Base-by-base conservation (phyloP, 768 basidiomycete genomes). In the Pholiota molesta region DNA sequence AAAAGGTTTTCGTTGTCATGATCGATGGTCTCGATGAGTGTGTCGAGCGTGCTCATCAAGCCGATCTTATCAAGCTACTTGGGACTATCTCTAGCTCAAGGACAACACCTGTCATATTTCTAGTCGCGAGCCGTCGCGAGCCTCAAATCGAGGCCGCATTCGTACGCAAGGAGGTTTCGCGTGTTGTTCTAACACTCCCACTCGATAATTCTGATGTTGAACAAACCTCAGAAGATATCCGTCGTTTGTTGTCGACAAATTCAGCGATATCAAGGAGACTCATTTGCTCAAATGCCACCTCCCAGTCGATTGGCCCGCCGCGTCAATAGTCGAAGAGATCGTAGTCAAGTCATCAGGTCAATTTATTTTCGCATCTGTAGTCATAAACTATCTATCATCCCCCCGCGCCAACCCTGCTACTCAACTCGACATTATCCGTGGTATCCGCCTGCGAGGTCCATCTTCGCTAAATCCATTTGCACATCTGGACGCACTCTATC, bases 361-460 rank as follows among this genome's bases (percentile, higher is more conserved):
- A 31, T 61, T 61, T 23, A 61, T 61, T 21, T 61, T 44, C 35
- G 60, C 60, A n/a, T 55, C 39, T 14, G 47, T 19, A 7, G 52
- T 45, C 13, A 55, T 61, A 0, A 55, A 47, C 28, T 55, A 54
- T 23, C 31, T 61, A 11, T 28, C 17, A n/a, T 54, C 40, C 8
- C 1, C 53, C 17, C 40, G 40, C 6, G 39, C 14, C 10, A 26
- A 21, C 19, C 60, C 60, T 3, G 21, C 8, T 19, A 16, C 44
- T 1, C 60, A 26, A 14, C 23, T 61, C 7, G 51, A 65, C 2
- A 44, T 60, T 7, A 33, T 65, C 23, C 52, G 35, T 11, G 60
- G 49, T 3, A 39, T 62, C 5, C 16, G 60, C 53, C 37, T 19
- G 39, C 39, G 10, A n/a, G 17, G 14, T 7, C 13, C 21, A n/a